Evolutionary conservation across 345 rosid genomes (phyloP).

Genomic region (Durio zibethinus): DNA sequence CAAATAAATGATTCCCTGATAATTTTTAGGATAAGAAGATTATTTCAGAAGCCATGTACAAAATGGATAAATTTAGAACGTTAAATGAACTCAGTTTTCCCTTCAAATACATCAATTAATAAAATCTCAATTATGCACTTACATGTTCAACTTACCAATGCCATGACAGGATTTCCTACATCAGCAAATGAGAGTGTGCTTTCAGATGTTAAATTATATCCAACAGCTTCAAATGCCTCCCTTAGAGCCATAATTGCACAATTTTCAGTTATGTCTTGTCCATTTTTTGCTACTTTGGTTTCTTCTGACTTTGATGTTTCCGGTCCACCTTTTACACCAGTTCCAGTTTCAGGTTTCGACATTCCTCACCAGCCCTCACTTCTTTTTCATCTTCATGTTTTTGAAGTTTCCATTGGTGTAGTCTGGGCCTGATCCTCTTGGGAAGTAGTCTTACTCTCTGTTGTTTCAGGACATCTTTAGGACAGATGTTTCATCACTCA

Average conservation of each 20-base stretch:
- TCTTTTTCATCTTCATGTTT: slow-evolving; percentile 52
- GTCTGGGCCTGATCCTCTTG: slow-evolving; percentile 44
- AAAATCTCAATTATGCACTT: not conserved
- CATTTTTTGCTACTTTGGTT: slow-evolving; percentile 34
- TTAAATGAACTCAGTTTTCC: not conserved
- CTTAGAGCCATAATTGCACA: slow-evolving; percentile 66
- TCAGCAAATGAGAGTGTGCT: slow-evolving; percentile 73
- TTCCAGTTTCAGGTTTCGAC: slow-evolving; percentile 37
- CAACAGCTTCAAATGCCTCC: slow-evolving; percentile 89
- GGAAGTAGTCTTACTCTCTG: slow-evolving; percentile 41
- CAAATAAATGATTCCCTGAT: not conserved
- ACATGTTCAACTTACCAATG: slow-evolving; percentile 64
- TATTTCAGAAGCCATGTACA: not conserved
- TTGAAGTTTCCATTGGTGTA: slow-evolving; percentile 43
- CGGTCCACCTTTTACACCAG: slow-evolving; percentile 32
- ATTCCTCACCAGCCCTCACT: slow-evolving; percentile 38
- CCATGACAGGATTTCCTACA: slow-evolving; percentile 96
- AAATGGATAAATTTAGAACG: not conserved
- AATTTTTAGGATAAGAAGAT: not conserved
- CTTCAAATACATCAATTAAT: not conserved
- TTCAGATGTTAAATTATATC: slow-evolving; percentile 62
- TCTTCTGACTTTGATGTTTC: slow-evolving; percentile 43
- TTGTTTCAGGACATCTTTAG: slow-evolving; percentile 53
- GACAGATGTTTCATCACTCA: slow-evolving; percentile 34
- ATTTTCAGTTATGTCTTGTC: slow-evolving; percentile 42